Conservation (phyloP, 495 filamentous ascomycete genomes). For the Aspergillus sclerotiicarbonarius region DNA sequence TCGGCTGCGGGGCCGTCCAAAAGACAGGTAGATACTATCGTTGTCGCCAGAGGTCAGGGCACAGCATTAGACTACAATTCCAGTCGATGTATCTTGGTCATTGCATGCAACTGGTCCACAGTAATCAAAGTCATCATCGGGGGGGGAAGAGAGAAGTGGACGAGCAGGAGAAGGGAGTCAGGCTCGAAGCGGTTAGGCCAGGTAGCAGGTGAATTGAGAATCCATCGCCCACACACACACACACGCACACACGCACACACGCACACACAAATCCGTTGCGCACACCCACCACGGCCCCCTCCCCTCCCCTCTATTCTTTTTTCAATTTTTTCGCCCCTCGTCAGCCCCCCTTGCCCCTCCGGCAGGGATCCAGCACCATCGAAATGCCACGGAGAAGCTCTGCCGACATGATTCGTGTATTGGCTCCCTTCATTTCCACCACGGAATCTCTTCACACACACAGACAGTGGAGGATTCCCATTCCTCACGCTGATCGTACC, state of each 20-base stretch:
- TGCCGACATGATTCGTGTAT: constrained; percentile 22
- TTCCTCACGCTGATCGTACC: constrained; percentile 3
- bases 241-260: no score
- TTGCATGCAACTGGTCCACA: constrained; percentile 2
- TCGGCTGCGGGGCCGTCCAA: constrained; percentile 18
- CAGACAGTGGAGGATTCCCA: constrained; percentile 7
- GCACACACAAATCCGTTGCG: no score
- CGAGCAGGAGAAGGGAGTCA: not conserved
- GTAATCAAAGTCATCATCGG: not conserved
- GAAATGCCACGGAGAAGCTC: constrained; percentile 23
- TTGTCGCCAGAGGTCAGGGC: not conserved
- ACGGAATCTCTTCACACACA: constrained; percentile 13
- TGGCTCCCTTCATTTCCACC: constrained; percentile 27
- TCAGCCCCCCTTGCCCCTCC: constrained; percentile 27
- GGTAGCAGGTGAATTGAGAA: constrained; percentile 1
- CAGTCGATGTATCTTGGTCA: constrained; percentile 5
- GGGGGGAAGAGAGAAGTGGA: not conserved
- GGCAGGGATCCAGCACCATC: constrained; percentile 19
- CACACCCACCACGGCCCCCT: constrained; percentile 10
- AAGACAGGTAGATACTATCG: not conserved
- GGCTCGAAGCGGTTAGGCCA: constrained; percentile 3
- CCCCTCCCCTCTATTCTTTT: constrained; percentile 1
- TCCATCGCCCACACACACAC: constrained; percentile 9
- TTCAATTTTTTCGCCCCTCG: constrained; percentile 20
- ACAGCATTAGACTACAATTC: not conserved